A percentile compares a stretch with the other conserved stretches of the same genome.
These are phyloP conservation scores for Ananas comosus DNA, from an alignment of 176 grass and related monocot species.

Conservation along the genomic window DNA sequence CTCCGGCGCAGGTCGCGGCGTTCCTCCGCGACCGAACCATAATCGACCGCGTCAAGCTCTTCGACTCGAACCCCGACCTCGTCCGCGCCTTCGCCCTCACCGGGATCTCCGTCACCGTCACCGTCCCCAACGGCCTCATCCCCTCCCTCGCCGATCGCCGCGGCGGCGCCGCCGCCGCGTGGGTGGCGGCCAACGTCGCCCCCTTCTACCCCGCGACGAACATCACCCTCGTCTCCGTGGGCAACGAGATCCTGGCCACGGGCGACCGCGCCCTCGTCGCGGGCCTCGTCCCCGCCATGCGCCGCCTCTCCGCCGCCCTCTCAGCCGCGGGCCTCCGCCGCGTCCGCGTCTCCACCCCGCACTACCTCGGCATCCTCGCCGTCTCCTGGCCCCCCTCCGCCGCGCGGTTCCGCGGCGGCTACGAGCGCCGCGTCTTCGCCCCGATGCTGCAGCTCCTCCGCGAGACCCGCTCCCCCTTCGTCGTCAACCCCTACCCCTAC, in stretches of 20 bases:
- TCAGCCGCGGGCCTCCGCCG: slow-evolving; percentile 9
- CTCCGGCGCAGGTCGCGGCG: slow-evolving; percentile 30
- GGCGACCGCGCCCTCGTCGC: slow-evolving; percentile 21
- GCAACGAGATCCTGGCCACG: slow-evolving; percentile 65
- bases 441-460: slow-evolving; percentile 77
- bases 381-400: slow-evolving; percentile 53
- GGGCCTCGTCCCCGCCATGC: slow-evolving; percentile 60
- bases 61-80: slow-evolving; percentile 78
- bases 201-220: slow-evolving; percentile 46
- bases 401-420: slow-evolving; percentile 27
- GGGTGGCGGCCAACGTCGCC: slow-evolving; percentile 58
- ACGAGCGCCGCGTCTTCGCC: slow-evolving; percentile 34
- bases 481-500: slow-evolving; percentile 90
- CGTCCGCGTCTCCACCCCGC: slow-evolving; percentile 65
- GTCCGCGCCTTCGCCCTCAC: slow-evolving; percentile 62
- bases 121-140: slow-evolving; percentile 49
- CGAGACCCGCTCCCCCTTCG: slow-evolving; percentile 37
- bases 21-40: slow-evolving; percentile 44
- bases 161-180: slow-evolving; percentile 25
- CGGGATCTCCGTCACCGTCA: slow-evolving; percentile 40
- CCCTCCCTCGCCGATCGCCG: slow-evolving; percentile 34
- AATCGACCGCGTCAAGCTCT: slow-evolving; percentile 78
- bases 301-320: slow-evolving; percentile 38
- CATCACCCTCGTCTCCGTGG: slow-evolving; percentile 54
- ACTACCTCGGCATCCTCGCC: slow-evolving; percentile 61